phyloP scores from a whole-genome alignment of 1,139 yeast genomes.

The Blastobotrys illinoisensis region DNA sequence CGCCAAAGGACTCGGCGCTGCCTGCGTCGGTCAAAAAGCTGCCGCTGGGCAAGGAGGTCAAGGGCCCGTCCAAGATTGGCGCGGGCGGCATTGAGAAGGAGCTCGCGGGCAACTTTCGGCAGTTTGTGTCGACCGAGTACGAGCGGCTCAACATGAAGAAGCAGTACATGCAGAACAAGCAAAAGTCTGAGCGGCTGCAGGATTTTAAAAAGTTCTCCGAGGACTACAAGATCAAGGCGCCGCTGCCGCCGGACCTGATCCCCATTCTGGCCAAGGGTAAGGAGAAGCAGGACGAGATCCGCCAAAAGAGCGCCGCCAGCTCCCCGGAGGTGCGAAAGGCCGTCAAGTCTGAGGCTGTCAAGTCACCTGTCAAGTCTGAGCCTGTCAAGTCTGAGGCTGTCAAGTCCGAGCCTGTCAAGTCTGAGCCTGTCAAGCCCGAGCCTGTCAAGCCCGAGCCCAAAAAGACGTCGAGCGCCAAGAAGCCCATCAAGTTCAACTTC shows the following conservation, averaged over 20 bases:
- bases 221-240: constrained; percentile 57
- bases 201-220: constrained; percentile 82
- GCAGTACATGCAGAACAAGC: constrained; percentile 29
- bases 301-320: constrained; percentile 28
- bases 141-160: constrained; percentile 30
- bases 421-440: constrained; percentile 3
- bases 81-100: constrained; percentile 27
- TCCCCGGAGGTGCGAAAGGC: constrained; percentile 18
- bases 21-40: neutral
- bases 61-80: constrained; percentile 6
- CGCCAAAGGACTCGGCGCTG: constrained; percentile 4
- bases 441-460: constrained; percentile 2
- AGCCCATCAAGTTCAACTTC: constrained; percentile 45
- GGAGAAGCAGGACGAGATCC: constrained; percentile 55
- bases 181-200: constrained; percentile 50
- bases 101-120: constrained; percentile 32
- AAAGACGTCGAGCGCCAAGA: constrained; percentile 19
- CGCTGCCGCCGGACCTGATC: constrained; percentile 63
- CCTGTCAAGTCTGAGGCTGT: constrained; percentile 12
- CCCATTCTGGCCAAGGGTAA: constrained; percentile 71
- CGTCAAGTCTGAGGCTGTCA: constrained; percentile 8
- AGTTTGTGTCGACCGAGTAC: constrained; percentile 33
- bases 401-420: constrained; percentile 1
- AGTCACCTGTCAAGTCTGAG: constrained; percentile 14
- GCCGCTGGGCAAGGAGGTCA: neutral